Evolutionary conservation across 768 basidiomycete species (phyloP), one percentile per base, ranked within the genome.

Genomic region (Phylloporus sp.): DNA sequence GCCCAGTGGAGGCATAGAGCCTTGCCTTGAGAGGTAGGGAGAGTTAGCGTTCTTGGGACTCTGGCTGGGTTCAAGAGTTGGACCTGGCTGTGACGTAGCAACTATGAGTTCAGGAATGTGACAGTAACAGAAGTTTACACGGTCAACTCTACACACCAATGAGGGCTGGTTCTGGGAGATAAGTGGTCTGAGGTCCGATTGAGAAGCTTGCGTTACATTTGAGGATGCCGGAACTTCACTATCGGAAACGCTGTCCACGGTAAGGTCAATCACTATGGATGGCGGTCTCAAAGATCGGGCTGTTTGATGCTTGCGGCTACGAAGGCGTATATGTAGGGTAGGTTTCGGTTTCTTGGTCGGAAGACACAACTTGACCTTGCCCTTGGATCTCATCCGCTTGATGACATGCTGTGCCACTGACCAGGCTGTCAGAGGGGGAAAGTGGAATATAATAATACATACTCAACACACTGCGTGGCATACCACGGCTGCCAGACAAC

Each of bases 341-440:
- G 9, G 28, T 16, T 52, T 52, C 34, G 58, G 47, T 43, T 55
- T 58, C 45, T 55, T 62, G 29, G 48, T 28, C 10, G 55, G 62
- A 13, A 57, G 49, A 46, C 23, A 50, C 6, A 62, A 45, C 45
- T 62, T 60, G 4, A 67, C 58, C 45, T 55, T 67, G 28, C 62
- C 64, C 26, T 62, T 67, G 11, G 62, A 69, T 38, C 50, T 59
- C 62, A 67, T 65, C 43, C 47, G 50, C 7, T 50, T 57, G 28
- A 66, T 66, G n/a, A 64, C 49, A 27, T 50, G 59, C 20, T 56
- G 59, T 12, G 65, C 62, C 65, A 67, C 65, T 67, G 23, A 48
- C 24, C 41, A 36, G 15, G 2, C 39, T 34, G 38, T 64, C n/a
- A 23, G 45, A 57, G 55, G 28, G 48, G 26, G 23, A n/a, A 1